Base-by-base conservation (phyloP, 768 basidiomycete genomes). In the Auriscalpium microsporum region DNA sequence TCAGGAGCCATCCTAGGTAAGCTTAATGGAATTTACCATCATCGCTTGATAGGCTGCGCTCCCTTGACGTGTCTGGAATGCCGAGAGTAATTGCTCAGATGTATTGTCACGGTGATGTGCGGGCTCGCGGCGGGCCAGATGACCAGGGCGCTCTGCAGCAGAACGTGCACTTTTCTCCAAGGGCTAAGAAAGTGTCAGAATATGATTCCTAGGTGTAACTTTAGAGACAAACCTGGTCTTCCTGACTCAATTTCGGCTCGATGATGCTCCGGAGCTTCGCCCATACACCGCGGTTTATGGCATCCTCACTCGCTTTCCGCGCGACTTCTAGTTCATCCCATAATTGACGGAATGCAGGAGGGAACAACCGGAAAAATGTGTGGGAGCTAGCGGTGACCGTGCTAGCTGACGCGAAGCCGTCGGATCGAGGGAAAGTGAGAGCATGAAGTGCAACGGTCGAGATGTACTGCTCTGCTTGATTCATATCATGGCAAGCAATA, bases 401-500 rank as follows among this genome's bases (percentile, higher is more conserved):
- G 4, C 67, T 68, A n/a, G 78, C 76, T 3, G 77, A 68, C 10
- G 80, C 76, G 68, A 91, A 91, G 8, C 87, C 87, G 51, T 79
- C 78, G 0, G 76, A 76, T 2, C 68, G 55, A 14, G 83, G 81
- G 62, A 84, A 90, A 10, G 81, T 82, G 35, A 97, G 71, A 4
- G 81, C 78, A 67, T 95, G 90, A 36, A 97, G 73, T 4, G 92
- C 93, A 48, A 94, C 70, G 16, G 87, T 88, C 4, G 95, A 81
- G 50, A 95, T 79, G 65, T 92, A 99, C 63, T 97, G 84, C 68
- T 90, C 90, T 21, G 95, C 94, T 67, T 97, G 93, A 0, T 65
- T 63, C 54, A 81, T 77, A 58, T 89, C 81, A 45, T 79, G 73
- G 64, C 95, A 98, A 13, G 90, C 94, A 45, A 90, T 73, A 57